phyloP scores from a whole-genome alignment of 2,329 filamentous ascomycete species.

The Fusarium solani-melongenae region DNA sequence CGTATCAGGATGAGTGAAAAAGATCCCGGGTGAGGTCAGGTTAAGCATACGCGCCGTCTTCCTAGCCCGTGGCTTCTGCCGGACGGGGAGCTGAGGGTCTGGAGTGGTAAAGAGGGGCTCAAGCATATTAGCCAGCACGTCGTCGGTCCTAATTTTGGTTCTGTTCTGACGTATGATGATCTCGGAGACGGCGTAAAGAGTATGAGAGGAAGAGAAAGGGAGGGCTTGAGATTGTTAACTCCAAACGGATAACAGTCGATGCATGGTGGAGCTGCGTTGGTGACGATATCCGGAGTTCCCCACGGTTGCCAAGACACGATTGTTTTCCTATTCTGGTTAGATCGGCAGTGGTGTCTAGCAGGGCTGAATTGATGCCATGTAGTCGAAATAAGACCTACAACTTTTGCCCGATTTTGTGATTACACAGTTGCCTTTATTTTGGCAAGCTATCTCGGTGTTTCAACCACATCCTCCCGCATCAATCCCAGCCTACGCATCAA shows the following conservation, averaged over 20 bases:
- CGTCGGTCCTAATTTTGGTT: background rate
- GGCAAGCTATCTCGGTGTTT: background rate
- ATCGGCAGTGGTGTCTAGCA: background rate
- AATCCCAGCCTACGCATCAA: background rate
- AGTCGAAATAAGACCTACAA: background rate
- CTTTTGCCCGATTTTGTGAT: fast-evolving
- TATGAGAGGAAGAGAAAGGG: background rate
- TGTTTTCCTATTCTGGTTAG: constrained; percentile 42
- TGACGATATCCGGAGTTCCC: constrained; percentile 5
- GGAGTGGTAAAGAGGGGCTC: constrained; percentile 14
- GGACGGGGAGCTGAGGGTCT: background rate
- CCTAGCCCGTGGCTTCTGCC: constrained; percentile 10
- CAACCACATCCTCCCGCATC: background rate
- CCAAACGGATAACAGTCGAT: constrained; percentile 20
- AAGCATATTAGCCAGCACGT: constrained; percentile 17
- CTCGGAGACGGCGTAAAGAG: fast-evolving
- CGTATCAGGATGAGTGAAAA: background rate
- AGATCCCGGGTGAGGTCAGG: no score
- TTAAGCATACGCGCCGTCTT: constrained; percentile 7
- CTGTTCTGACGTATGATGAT: background rate
- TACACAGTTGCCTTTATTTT: background rate
- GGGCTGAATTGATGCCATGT: background rate
- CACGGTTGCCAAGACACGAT: constrained; percentile 26
- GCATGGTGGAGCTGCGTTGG: background rate
- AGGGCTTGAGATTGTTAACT: constrained; percentile 23